Evolutionary conservation across 179 eudicot species (phyloP), one percentile per base, ranked within the genome.

Genomic region (Silene coronaria): DNA sequence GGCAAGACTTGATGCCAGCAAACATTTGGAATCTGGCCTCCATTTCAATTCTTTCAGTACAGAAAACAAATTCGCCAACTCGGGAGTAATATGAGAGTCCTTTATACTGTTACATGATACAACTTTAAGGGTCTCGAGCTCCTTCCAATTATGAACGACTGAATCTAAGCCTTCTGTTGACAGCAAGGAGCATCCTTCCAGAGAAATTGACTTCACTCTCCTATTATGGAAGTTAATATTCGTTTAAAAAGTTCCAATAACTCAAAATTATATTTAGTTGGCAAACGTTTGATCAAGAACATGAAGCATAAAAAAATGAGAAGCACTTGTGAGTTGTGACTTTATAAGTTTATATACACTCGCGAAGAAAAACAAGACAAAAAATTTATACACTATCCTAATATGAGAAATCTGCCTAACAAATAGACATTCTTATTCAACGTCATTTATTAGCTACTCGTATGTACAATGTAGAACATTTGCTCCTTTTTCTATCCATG

Each of bases 141-240:
- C 93, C 73, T 86, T 88, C 99, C 96, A 91, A 16, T 82, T 83
- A 59, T 82, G 89, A 83, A 92, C 85, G 42, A 91, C 89, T 5
- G 89, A 88, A 48, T 92, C 97, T 70, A 95, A 87, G 71, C 95
- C 95, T 71, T 75, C 85, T 30, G 80, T 87, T 53, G 99, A 87
- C 79, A 92, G 84, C 79, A 89, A 81, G 13, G 99, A 92, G 84
- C 99, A 95, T 75, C 97, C 97, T 82, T 95, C 93, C 79, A 95
- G 77, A 8, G 91, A 88, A 6, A 95, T 75, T 51, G 86, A 85
- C 77, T 82, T 84, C 74, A 92, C 88, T 51, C 87, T 81, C 95
- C 99, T 95, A 76, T 55, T 77, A 71, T 65, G 22, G 67, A 70
- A 75, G 32, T 38, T 19, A 55, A 6, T 34, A 75, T 26, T 30